Conservation (phyloP, 2,329 filamentous ascomycete species). For the Exutisphaerella laricina region DNA sequence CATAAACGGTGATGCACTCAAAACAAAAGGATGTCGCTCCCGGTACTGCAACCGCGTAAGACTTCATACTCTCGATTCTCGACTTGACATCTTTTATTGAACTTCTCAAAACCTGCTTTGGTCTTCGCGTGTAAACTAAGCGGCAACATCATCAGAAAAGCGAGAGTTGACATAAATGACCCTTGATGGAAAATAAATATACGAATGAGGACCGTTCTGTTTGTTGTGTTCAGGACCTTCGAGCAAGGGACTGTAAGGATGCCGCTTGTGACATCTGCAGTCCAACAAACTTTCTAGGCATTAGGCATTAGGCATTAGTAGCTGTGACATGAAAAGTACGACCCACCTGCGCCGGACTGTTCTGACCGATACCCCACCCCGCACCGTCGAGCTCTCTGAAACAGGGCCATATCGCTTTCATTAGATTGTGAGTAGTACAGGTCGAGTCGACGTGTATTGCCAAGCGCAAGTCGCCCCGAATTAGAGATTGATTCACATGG, state of each 20-base stretch:
- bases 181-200: no score
- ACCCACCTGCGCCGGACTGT: background rate
- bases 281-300: background rate
- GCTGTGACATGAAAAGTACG: no score
- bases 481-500: no score
- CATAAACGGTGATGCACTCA: no score
- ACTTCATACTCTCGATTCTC: conserved; percentile 13
- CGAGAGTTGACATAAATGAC: conserved; percentile 5
- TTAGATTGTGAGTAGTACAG: background rate
- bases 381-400: background rate
- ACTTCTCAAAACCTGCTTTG: conserved; percentile 14
- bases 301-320: background rate
- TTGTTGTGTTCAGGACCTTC: no score
- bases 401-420: background rate
- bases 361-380: background rate
- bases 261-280: background rate
- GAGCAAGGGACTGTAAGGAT: no score
- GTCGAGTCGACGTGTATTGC: background rate
- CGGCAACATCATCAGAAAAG: conserved; percentile 10
- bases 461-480: background rate
- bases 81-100: conserved; percentile 20
- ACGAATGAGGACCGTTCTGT: no score
- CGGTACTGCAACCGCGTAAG: no score
- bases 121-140: conserved; percentile 6
- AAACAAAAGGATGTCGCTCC: no score